Percentiles rank a stretch among this genome's conserved stretches.
These are phyloP conservation scores for Acanthamoeba castellanii DNA, from an alignment of 208 protist species.

Conservation along the genomic window DNA sequence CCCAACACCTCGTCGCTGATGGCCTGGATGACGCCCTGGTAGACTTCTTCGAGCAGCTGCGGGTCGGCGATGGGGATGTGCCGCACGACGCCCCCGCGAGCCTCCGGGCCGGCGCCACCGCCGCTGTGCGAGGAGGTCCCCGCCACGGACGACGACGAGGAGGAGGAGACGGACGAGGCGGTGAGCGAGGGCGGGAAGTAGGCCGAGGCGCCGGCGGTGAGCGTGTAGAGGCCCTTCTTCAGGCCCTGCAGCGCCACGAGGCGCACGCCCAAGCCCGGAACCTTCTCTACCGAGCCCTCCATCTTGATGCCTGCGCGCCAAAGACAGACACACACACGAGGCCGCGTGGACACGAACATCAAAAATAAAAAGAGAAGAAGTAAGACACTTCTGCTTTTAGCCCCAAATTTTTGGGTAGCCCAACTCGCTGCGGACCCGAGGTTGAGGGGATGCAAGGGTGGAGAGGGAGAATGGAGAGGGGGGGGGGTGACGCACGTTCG, in stretches of 20 bases:
- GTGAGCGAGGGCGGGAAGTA: neutral
- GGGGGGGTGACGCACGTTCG: neutral
- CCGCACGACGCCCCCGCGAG: neutral
- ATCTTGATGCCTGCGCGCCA: neutral
- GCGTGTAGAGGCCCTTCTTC: neutral
- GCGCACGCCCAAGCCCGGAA: constrained; percentile 6
- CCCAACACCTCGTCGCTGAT: constrained; percentile 55
- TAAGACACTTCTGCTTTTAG: no score
- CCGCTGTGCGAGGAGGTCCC: neutral
- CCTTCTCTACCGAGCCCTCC: neutral
- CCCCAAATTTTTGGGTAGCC: neutral
- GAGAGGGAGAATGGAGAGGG: neutral
- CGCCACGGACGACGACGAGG: neutral
- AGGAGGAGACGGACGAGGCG: neutral
- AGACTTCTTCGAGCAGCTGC: constrained; percentile 51
- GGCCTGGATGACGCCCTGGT: constrained; percentile 44
- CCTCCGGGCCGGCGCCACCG: neutral
- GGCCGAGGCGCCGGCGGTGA: neutral
- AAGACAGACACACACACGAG: neutral
- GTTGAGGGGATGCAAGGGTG: neutral
- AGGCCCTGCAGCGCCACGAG: neutral
- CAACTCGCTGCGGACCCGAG: neutral
- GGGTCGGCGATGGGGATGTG: constrained; percentile 46
- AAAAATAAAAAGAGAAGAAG: neutral
- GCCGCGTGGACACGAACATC: neutral